Base-by-base conservation (phyloP, 208 protist genomes). In the Angomonas ambiguus region DNA sequence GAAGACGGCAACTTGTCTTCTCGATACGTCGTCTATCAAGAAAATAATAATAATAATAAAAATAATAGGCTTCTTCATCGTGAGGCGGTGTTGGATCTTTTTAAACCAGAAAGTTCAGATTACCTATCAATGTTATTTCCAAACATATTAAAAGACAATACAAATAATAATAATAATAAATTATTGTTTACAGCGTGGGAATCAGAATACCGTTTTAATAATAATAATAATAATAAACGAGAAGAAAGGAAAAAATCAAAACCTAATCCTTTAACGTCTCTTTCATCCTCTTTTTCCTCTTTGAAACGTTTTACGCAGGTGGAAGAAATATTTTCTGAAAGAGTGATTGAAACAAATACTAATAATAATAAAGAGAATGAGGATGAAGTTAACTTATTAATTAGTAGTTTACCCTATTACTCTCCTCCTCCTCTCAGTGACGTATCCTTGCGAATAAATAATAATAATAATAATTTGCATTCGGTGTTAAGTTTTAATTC, bases 201-300 rank as follows among this genome's bases (percentile, higher is more conserved):
- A n/a, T n/a, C n/a, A n/a, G n/a, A n/a, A n/a, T n/a, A n/a, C n/a
- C n/a, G n/a, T n/a, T n/a, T n/a, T n/a, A 45, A 45, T 45, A 45
- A 45, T 45, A 45, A 45, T 45, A 45, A 45, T 45, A 45, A 45
- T 45, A 45, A 45, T 45, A 45, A 57, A 57, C 24, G 11, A 57
- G 10, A 57, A 6, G 16, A 57, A 57, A 57, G 24, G n/a, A n/a
- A n/a, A n/a, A n/a, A n/a, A n/a, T n/a, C n/a, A n/a, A n/a, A n/a
- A n/a, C n/a, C n/a, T n/a, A n/a, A n/a, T n/a, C n/a, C n/a, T n/a
- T n/a, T n/a, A n/a, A n/a, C n/a, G n/a, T 62, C 67, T 71, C 27
- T 45, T 65, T 38, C 59, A 16, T 67, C 33, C 30, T 45, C 30
- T 60, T 59, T 48, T 62, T 45, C 49, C 56, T 18, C 5, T 0